These are phyloP conservation scores for Mortierella antarctica DNA, from an alignment of 192 early-diverging fungal species.

Conservation along the genomic window DNA sequence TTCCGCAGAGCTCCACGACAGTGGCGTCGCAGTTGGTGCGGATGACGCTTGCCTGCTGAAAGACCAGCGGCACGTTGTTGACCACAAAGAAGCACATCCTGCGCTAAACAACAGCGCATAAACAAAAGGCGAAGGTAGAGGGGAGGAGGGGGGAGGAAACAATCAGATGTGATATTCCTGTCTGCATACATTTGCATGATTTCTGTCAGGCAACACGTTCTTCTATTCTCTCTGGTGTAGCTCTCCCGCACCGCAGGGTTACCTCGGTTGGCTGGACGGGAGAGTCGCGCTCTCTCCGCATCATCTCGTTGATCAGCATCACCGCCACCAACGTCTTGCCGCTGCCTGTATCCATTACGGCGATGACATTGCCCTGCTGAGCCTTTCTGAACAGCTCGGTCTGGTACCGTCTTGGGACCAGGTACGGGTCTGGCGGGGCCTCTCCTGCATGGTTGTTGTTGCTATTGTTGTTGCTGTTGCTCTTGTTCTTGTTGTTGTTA, in stretches of 20 bases:
- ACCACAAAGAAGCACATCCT: conserved; percentile 83
- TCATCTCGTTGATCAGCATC: conserved; percentile 85
- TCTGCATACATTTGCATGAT: background rate
- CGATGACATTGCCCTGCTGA: conserved; percentile 79
- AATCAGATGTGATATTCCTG: background rate
- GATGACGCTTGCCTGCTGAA: conserved; percentile 88
- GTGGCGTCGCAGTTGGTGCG: conserved; percentile 68
- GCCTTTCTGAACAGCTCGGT: conserved; percentile 78
- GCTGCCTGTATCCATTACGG: conserved; percentile 91
- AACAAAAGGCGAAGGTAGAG: background rate
- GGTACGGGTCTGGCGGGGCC: conserved; percentile 1
- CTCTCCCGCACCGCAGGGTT: background rate
- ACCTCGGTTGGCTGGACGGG: conserved; percentile 41
- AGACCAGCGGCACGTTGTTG: conserved; percentile 87
- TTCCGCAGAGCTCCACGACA: conserved; percentile 75
- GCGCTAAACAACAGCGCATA: conserved; percentile 25
- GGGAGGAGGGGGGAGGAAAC: background rate
- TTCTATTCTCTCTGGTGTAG: background rate
- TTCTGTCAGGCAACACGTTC: background rate
- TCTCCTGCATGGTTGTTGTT: background rate
- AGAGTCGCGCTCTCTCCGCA: conserved; percentile 46
- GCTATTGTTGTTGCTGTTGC: background rate
- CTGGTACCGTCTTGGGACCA: conserved; percentile 83
- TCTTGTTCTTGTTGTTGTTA: background rate
- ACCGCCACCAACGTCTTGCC: conserved; percentile 94